Percentiles rank a stretch among this genome's conserved stretches.
phyloP scores from a whole-genome alignment of 441 rosid species.

The Erysimum cheiri region DNA sequence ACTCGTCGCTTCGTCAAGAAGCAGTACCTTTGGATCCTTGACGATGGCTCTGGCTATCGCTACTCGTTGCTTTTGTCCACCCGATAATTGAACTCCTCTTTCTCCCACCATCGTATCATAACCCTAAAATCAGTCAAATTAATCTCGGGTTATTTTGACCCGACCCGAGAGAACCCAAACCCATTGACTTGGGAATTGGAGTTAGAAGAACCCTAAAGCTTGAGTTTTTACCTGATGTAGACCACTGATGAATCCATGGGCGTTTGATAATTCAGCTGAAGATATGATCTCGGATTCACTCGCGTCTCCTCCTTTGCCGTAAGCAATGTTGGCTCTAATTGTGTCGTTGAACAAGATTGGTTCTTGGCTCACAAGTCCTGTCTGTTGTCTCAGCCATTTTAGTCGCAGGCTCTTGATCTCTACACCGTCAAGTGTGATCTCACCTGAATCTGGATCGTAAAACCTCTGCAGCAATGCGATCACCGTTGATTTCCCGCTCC shows the following conservation, averaged over 20 bases:
- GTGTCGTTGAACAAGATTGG: slow-evolving; percentile 51
- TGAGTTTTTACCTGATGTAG: slow-evolving; percentile 41
- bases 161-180: slow-evolving; percentile 5
- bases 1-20: slow-evolving; percentile 79
- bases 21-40: slow-evolving; percentile 62
- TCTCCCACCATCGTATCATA: slow-evolving; percentile 75
- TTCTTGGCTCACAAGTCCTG: slow-evolving; percentile 58
- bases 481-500: slow-evolving; percentile 57
- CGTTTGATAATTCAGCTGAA: slow-evolving; percentile 47
- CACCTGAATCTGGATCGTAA: slow-evolving; percentile 51
- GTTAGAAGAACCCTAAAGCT: background rate
- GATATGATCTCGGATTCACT: slow-evolving; percentile 48
- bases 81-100: slow-evolving; percentile 70
- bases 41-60: slow-evolving; percentile 80
- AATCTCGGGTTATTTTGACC: slow-evolving; percentile 20
- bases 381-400: slow-evolving; percentile 49
- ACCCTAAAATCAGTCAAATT: slow-evolving; percentile 47
- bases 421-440: slow-evolving; percentile 49
- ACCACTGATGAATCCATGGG: slow-evolving; percentile 48
- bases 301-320: slow-evolving; percentile 49
- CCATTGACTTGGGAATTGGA: slow-evolving; percentile 8
- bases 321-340: slow-evolving; percentile 53
- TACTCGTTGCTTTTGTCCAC: slow-evolving; percentile 80
- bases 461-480: slow-evolving; percentile 50
- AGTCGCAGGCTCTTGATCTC: slow-evolving; percentile 41